Percentiles rank a stretch among this genome's conserved stretches.
phyloP scores from a whole-genome alignment of 148 eudicot genomes.

The Rhododendron molle region DNA sequence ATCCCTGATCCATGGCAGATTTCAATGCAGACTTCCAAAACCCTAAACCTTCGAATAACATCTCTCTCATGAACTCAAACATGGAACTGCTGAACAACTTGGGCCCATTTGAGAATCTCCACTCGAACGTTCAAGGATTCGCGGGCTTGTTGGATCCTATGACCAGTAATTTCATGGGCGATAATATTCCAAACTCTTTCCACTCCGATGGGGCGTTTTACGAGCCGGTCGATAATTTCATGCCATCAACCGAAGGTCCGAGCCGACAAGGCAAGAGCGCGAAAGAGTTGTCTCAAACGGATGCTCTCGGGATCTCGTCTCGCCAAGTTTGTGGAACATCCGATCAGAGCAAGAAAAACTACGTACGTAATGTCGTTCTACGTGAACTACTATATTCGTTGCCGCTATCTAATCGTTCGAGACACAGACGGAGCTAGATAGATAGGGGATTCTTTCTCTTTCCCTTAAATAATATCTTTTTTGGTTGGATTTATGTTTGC shows the following conservation, averaged over 20 bases:
- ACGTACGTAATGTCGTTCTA: background rate
- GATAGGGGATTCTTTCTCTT: background rate
- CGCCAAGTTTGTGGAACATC: slow-evolving; percentile 7
- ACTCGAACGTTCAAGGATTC: slow-evolving; percentile 28
- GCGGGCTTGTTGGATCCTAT: slow-evolving; percentile 7
- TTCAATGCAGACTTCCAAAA: slow-evolving; percentile 28
- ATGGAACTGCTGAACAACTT: slow-evolving; percentile 19
- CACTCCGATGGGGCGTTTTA: slow-evolving; percentile 6
- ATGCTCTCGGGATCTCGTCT: slow-evolving; percentile 8
- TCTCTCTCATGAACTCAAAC: slow-evolving; percentile 27
- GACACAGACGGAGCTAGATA: background rate
- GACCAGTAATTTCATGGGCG: background rate
- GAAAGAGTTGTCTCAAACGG: background rate
- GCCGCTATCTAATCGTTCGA: background rate
- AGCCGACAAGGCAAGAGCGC: slow-evolving; percentile 1
- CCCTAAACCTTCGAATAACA: slow-evolving; percentile 25
- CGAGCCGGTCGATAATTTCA: slow-evolving; percentile 9
- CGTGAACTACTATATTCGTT: background rate
- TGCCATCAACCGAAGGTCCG: slow-evolving; percentile 9
- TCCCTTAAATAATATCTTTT: background rate
- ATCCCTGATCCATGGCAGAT: slow-evolving; percentile 30
- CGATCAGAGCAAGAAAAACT: background rate
- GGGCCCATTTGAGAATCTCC: slow-evolving; percentile 12
- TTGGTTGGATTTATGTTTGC: background rate
- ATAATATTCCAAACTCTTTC: slow-evolving; percentile 1